Percentiles rank a stretch among this genome's conserved stretches.
These are phyloP conservation scores for Scenedesmus sp. DNA, from an alignment of 163 green algal genomes.

Conservation along the genomic window DNA sequence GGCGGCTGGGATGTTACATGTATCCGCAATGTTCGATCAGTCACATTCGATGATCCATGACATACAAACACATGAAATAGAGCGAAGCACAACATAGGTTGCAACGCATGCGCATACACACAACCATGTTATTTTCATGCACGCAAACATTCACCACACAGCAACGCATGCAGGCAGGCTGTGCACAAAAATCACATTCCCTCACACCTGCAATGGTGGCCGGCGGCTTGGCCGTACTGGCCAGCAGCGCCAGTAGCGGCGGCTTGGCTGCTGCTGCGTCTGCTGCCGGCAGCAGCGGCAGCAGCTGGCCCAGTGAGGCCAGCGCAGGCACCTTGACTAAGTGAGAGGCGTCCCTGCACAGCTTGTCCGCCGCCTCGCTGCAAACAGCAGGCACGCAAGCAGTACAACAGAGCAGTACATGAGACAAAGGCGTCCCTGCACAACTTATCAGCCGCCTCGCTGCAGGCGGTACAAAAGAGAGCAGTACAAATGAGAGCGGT, in stretches of 20 bases:
- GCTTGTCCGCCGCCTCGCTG: constrained; percentile 17
- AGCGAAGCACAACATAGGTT: no score
- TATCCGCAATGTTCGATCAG: no score
- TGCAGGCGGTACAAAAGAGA: neutral
- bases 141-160: neutral
- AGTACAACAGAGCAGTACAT: neutral
- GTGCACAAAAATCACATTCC: neutral
- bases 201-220: neutral
- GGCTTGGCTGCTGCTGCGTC: neutral
- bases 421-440: neutral
- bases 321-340: constrained; percentile 33
- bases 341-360: constrained; percentile 32
- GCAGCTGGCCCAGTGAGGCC: constrained; percentile 24
- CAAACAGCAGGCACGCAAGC: neutral
- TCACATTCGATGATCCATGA: no score
- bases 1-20: neutral
- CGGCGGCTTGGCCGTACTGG: constrained; percentile 30
- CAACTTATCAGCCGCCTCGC: neutral
- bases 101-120: no score
- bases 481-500: neutral
- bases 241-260: constrained; percentile 10
- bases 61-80: no score
- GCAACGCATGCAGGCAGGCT: neutral
- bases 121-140: no score
- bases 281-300: constrained; percentile 42